Percentiles rank a stretch among this genome's conserved stretches.
Conservation (phyloP, 192 early-diverging fungal species). For the Geosiphon pyriformis region DNA sequence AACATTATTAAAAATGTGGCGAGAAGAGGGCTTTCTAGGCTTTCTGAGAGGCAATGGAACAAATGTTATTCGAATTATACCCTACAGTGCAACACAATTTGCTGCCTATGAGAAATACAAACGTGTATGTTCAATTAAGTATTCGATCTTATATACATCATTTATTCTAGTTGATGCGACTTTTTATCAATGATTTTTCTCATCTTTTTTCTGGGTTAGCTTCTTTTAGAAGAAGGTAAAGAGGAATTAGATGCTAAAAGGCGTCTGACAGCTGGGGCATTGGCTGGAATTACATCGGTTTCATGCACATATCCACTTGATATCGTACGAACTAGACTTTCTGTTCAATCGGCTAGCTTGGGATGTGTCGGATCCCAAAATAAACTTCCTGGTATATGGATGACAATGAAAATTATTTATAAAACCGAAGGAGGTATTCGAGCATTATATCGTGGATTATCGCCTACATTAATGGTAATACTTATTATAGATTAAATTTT, state of each 20-base stretch:
- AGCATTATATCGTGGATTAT: constrained; percentile 68
- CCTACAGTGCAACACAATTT: constrained; percentile 79
- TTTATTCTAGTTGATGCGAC: neutral
- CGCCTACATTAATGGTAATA: constrained; percentile 58
- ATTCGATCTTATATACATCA: neutral
- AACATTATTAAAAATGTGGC: constrained; percentile 74
- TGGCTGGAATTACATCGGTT: constrained; percentile 72
- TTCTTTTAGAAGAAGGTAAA: constrained; percentile 64
- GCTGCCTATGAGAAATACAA: constrained; percentile 80
- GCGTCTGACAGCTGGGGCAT: constrained; percentile 65
- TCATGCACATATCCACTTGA: constrained; percentile 76
- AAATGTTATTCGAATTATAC: constrained; percentile 76
- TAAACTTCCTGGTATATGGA: constrained; percentile 64
- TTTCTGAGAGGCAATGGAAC: constrained; percentile 81
- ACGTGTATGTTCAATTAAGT: constrained; percentile 23
- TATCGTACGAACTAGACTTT: constrained; percentile 71
- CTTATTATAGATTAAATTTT: too few species aligned
- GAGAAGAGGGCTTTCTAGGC: constrained; percentile 66
- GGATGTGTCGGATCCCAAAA: constrained; percentile 37
- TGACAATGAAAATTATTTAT: constrained; percentile 62
- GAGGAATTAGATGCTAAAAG: constrained; percentile 65
- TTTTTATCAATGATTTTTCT: neutral
- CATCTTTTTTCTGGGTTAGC: constrained; percentile 4
- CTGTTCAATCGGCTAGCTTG: constrained; percentile 64
- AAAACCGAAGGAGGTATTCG: constrained; percentile 65